A percentile compares a stretch with the other conserved stretches of the same genome.
These are phyloP conservation scores for Aspergillus nomiae DNA, from an alignment of 2,329 filamentous ascomycete genomes.

Conservation along the genomic window DNA sequence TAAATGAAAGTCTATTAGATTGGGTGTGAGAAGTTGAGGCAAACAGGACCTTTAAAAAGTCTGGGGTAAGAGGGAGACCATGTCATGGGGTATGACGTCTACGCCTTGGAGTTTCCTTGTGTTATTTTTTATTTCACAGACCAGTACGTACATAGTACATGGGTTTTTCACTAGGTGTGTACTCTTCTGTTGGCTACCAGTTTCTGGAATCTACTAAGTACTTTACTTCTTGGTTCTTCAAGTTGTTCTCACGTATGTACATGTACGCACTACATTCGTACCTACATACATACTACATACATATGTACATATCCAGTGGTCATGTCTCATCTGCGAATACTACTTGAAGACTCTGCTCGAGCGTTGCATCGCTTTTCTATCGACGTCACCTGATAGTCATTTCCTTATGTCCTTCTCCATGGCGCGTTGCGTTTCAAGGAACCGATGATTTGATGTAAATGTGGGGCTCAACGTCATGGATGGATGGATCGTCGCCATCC, in stretches of 20 bases:
- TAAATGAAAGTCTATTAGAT: neutral
- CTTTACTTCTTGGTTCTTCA: neutral
- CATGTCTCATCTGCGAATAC: neutral
- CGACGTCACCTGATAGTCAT: slow-evolving; percentile 33
- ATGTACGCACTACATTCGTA: neutral
- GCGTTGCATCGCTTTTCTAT: slow-evolving; percentile 3
- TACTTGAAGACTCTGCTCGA: neutral
- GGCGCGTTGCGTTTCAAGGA: neutral
- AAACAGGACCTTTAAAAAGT: neutral
- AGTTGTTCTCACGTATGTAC: neutral
- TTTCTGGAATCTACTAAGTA: neutral
- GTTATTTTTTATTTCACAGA: too few species aligned
- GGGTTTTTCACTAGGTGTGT: neutral
- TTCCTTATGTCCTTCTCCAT: slow-evolving; percentile 17
- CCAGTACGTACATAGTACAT: neutral
- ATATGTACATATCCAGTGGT: neutral
- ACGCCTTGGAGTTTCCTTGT: neutral
- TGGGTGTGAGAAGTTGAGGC: neutral
- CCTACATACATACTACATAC: neutral
- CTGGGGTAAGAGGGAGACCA: neutral
- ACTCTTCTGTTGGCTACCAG: neutral
- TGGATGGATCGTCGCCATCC: neutral
- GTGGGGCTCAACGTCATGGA: neutral
- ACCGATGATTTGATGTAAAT: slow-evolving; percentile 1
- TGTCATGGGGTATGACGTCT: slow-evolving; percentile 18